These are phyloP conservation scores for Thalassiosira exigua DNA, from an alignment of 352 stramenopile species.

Conservation along the genomic window DNA sequence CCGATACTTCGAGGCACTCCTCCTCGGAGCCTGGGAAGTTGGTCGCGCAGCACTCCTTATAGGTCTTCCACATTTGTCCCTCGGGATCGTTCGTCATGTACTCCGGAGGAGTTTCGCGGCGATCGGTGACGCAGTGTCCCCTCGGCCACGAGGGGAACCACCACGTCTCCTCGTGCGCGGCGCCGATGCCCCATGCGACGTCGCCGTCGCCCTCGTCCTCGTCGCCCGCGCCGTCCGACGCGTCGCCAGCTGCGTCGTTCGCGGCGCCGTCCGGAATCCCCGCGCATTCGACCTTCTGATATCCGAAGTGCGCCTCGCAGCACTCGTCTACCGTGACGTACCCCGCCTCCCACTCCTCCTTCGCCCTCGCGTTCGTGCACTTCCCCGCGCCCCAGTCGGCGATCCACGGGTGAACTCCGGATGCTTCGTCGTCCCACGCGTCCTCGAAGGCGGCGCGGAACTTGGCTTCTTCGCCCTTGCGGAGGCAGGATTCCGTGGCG, in stretches of 20 bases:
- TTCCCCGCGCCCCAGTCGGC: not conserved
- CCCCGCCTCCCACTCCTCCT: not conserved
- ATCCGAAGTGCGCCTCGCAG: conserved; percentile 15
- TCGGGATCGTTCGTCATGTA: conserved; percentile 15
- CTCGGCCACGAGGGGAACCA: conserved; percentile 3
- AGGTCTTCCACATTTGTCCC: conserved; percentile 3
- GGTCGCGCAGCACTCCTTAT: conserved; percentile 10
- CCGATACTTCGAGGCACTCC: conserved; percentile 7
- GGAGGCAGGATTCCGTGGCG: conserved; percentile 8
- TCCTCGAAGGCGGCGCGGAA: not conserved
- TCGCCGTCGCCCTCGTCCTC: not conserved
- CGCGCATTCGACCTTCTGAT: conserved; percentile 8
- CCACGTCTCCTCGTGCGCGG: not conserved
- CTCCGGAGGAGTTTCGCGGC: not conserved
- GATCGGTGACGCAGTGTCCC: conserved; percentile 5
- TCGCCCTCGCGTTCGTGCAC: not conserved
- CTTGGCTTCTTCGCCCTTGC: not conserved
- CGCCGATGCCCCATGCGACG: not conserved
- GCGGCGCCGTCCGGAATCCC: not conserved
- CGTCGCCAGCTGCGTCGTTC: not conserved
- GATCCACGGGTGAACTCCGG: not conserved
- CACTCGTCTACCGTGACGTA: not conserved
- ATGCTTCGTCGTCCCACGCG: not conserved
- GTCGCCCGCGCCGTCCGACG: not conserved
- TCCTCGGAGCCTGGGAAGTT: conserved; percentile 4